phyloP scores from a whole-genome alignment of 2,329 filamentous ascomycete species.

The Xylaria sp. region DNA sequence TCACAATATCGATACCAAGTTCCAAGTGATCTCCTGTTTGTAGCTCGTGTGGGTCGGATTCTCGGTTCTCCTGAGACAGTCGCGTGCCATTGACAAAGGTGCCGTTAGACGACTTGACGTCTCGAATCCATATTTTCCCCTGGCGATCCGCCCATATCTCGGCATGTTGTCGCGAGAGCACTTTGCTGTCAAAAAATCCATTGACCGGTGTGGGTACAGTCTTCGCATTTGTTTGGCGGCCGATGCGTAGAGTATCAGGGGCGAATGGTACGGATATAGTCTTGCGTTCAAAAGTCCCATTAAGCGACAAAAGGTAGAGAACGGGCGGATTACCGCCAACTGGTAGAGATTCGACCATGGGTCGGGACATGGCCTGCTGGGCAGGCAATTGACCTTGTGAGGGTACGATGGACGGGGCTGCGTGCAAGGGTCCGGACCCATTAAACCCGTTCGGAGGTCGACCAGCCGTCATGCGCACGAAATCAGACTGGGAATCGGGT shows the following conservation, averaged over 20 bases:
- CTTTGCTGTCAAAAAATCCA: slow-evolving; percentile 98
- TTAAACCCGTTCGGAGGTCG: slow-evolving; percentile 59
- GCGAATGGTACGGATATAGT: slow-evolving; percentile 92
- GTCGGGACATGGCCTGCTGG: slow-evolving; percentile 68
- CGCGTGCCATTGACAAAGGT: slow-evolving; percentile 96
- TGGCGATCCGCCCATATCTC: slow-evolving; percentile 88
- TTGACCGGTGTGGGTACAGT: slow-evolving; percentile 91
- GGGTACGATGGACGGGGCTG: slow-evolving; percentile 53
- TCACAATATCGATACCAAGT: slow-evolving; percentile 97
- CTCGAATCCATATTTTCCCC: slow-evolving; percentile 94
- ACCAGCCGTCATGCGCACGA: slow-evolving; percentile 55
- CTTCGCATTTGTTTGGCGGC: slow-evolving; percentile 96
- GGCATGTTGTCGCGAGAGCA: slow-evolving; percentile 93
- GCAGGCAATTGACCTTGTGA: slow-evolving; percentile 54
- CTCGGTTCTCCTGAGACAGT: slow-evolving; percentile 91
- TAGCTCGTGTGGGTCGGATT: slow-evolving; percentile 94
- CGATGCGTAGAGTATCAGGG: slow-evolving; percentile 94
- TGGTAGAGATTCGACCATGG: slow-evolving; percentile 71
- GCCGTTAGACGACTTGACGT: slow-evolving; percentile 98
- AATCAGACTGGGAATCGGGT: slow-evolving; percentile 60
- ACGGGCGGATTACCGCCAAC: slow-evolving; percentile 79
- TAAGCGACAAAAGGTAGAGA: slow-evolving; percentile 87
- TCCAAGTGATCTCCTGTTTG: slow-evolving; percentile 92
- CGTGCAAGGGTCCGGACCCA: slow-evolving; percentile 55
- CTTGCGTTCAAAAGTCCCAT: slow-evolving; percentile 96